A percentile compares a stretch with the other conserved stretches of the same genome.
phyloP scores from a whole-genome alignment of 1,284 basidiomycete species.

The Malassezia japonica region DNA sequence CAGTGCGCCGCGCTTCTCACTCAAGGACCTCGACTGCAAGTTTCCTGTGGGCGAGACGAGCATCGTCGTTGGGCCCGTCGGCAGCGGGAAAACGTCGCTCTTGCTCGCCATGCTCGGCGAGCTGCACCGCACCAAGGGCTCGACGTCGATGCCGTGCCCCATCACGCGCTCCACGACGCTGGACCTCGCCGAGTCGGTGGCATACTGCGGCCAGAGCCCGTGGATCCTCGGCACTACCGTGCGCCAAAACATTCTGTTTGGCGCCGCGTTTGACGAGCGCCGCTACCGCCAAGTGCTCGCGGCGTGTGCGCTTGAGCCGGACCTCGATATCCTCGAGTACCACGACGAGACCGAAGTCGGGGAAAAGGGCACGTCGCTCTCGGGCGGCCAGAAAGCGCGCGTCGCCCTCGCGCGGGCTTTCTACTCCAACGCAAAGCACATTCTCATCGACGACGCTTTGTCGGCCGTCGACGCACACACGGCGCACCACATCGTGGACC shows the following conservation, averaged over 20 bases:
- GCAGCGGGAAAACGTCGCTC: constrained; percentile 23
- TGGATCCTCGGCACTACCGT: constrained; percentile 22
- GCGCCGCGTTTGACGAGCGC: constrained; percentile 13
- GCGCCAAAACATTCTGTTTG: constrained; percentile 26
- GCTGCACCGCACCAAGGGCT: constrained; percentile 5
- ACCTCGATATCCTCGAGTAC: constrained; percentile 52
- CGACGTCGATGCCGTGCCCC: constrained; percentile 5
- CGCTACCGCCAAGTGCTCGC: constrained; percentile 20
- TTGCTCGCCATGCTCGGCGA: constrained; percentile 24
- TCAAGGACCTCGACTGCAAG: constrained; percentile 52
- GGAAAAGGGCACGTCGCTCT: constrained; percentile 55
- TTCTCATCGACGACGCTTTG: constrained; percentile 24
- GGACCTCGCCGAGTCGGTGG: constrained; percentile 53
- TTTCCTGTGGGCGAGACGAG: constrained; percentile 57
- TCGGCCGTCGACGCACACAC: constrained; percentile 26
- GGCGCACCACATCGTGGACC: constrained; percentile 60
- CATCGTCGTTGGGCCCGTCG: constrained; percentile 24
- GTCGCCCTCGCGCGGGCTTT: constrained; percentile 26
- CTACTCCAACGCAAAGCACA: constrained; percentile 17
- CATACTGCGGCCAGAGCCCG: constrained; percentile 20
- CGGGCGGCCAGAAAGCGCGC: constrained; percentile 27
- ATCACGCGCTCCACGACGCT: background rate
- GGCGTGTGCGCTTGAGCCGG: constrained; percentile 19
- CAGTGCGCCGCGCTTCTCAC: constrained; percentile 23
- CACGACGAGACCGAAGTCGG: constrained; percentile 87